Evolutionary conservation across 306 rosid species (phyloP), one percentile per base, ranked within the genome.

Genomic region (Trichosanthes truncata): DNA sequence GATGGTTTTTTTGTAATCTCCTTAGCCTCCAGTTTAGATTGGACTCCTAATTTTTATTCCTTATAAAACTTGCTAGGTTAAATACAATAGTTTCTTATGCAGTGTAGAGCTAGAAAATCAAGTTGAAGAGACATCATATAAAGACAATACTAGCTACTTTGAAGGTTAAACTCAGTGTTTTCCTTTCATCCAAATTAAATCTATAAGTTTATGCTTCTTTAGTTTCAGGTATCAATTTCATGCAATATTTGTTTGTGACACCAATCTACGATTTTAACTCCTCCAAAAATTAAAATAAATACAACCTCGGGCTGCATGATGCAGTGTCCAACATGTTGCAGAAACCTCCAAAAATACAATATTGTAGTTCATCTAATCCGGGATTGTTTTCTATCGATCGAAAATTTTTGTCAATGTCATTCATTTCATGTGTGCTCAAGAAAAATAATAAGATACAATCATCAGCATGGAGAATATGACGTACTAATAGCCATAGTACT

Each of bases 401-500:
- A 69, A 23, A 45, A 23, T 40, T 71, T 45, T 23, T 26, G 11
- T 45, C 38, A 45, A 71, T 2, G 4, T 72, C 21, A 46, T 14
- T 46, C 29, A 48, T 25, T 21, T 46, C 57, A 25, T 5, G 18
- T 25, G 21, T 72, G 18, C 77, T 72, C 77, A 12, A 43, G 40
- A 26, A 46, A 72, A 72, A 46, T 45, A 46, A 74, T 7, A 49
- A 74, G 36, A 46, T 26, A 26, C 78, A 49, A 17, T 49, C 43
- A 48, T 73, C 60, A 48, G 38, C 43, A 48, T 26, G 36, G 25
- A 25, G 55, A 46, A 46, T 49, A 49, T 74, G 57, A 46, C 46
- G 57, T 46, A 25, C 38, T 18, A 67, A 67, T 1, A n/a, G 41
- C 43, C 5, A 78, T 40, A 56, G 48, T 67, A 82, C 94, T 90